Evolutionary conservation across 2,329 filamentous ascomycete genomes (phyloP), one percentile per base, ranked within the genome.

Genomic region (Neopestalotiopsis rosae): DNA sequence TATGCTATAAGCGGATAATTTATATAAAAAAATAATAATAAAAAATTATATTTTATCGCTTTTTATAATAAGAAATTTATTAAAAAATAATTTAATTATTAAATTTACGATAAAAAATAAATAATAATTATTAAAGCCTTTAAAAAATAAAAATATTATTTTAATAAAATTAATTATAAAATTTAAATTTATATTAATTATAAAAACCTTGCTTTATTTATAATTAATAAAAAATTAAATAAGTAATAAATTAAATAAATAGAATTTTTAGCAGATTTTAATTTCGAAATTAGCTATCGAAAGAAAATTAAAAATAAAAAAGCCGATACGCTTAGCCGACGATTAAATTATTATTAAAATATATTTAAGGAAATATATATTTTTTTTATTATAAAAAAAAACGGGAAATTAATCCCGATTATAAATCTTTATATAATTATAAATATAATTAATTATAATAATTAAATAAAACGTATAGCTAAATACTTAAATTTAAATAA

Each of bases 141-240:
- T 69, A 72, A 75, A 32, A 66, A 76, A 71, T 77, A 73, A 45
- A 64, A 66, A 70, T 67, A 74, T 20, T 75, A 76, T 40, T 24
- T 74, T 13, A 32, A 63, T 30, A 45, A 38, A 68, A 73, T 28
- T 28, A 58, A 70, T 3, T 71, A 72, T 62, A 59, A 72, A 24
- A 24, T 73, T 61, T 72, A 72, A 45, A 42, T 75, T 49, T 74
- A 72, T 68, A 72, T 65, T 24, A 61, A 73, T 42, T 71, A 76
- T 71, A 72, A 74, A 32, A 75, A 76, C 30, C 65, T 71, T 56
- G 67, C 67, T 67, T 61, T 13, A 38, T 67, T 67, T 65, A 65
- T 65, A 61, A 59, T 30, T 14, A 65, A 32, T 14, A 66, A 66
- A 66, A 30, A 66, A 61, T 28, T 66, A 34, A 59, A 68, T 66